Percentiles rank a stretch among this genome's conserved stretches.
Evolutionary conservation across 2,329 filamentous ascomycete genomes (phyloP).

Genomic region (Fusarium sp.): DNA sequence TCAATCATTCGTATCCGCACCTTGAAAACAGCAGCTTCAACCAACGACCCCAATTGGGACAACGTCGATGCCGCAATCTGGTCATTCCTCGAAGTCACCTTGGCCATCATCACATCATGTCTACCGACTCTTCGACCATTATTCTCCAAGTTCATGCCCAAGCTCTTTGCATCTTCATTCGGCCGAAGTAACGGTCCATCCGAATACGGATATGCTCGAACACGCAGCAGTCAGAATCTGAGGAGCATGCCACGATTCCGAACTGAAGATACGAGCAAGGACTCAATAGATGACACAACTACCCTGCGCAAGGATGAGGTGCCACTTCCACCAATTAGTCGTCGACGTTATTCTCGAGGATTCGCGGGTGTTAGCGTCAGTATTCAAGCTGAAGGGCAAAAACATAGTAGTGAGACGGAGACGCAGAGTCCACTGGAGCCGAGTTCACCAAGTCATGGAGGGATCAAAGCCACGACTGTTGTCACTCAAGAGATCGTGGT

Average conservation of each 20-base stretch:
- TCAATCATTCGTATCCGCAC: slow-evolving; percentile 25
- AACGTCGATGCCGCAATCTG: slow-evolving; percentile 25
- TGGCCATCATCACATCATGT: slow-evolving; percentile 19
- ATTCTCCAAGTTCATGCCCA: slow-evolving; percentile 24
- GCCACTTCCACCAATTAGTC: background rate
- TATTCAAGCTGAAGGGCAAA: background rate
- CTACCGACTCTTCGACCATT: slow-evolving; percentile 19
- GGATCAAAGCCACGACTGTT: slow-evolving; percentile 7
- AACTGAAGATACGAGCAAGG: background rate
- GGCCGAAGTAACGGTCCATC: slow-evolving; percentile 1
- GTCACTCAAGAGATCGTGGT: slow-evolving; percentile 1
- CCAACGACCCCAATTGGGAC: slow-evolving; percentile 28
- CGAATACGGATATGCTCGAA: background rate
- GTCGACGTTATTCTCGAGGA: background rate
- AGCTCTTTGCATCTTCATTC: background rate
- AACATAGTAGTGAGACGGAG: background rate
- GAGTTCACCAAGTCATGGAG: background rate
- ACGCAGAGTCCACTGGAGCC: background rate
- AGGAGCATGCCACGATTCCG: background rate
- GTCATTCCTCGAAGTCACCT: slow-evolving; percentile 27
- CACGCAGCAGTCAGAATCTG: background rate
- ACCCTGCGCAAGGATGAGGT: background rate
- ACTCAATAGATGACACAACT: background rate
- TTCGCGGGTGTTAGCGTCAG: background rate
- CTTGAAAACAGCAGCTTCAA: slow-evolving; percentile 10